phyloP scores from a whole-genome alignment of 495 filamentous ascomycete genomes.

The Podospora sp. region DNA sequence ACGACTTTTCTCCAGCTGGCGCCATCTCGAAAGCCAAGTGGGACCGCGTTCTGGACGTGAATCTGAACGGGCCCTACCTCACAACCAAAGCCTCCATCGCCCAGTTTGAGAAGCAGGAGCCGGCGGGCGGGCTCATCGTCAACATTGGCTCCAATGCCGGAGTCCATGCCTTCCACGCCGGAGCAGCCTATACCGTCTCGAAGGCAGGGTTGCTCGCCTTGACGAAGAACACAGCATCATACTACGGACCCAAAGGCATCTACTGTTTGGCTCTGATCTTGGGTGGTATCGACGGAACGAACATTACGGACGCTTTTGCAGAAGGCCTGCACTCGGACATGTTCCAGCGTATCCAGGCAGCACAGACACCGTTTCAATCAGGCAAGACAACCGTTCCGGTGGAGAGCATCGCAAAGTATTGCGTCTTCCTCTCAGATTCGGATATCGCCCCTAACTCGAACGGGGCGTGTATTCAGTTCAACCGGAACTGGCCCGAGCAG shows the following conservation, averaged over 20 bases:
- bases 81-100: slow-evolving; percentile 56
- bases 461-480: slow-evolving; percentile 43
- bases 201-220: slow-evolving; percentile 60
- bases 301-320: slow-evolving; percentile 53
- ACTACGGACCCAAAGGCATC: slow-evolving; percentile 60
- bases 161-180: slow-evolving; percentile 38
- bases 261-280: slow-evolving; percentile 58
- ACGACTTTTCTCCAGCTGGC: slow-evolving; percentile 58
- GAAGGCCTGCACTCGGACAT: slow-evolving; percentile 50
- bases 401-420: slow-evolving; percentile 45
- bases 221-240: slow-evolving; percentile 65
- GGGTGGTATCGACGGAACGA: slow-evolving; percentile 60
- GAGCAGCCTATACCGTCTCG: slow-evolving; percentile 58
- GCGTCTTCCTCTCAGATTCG: slow-evolving; percentile 42
- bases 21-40: slow-evolving; percentile 53
- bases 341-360: slow-evolving; percentile 36
- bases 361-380: slow-evolving; percentile 26
- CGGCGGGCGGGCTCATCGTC: slow-evolving; percentile 44
- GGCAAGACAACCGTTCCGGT: slow-evolving; percentile 29
- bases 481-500: slow-evolving; percentile 43
- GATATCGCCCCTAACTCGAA: slow-evolving; percentile 41
- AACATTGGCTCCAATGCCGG: slow-evolving; percentile 52
- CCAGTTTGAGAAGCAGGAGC: slow-evolving; percentile 43
- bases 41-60: slow-evolving; percentile 61
- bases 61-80: slow-evolving; percentile 61